Evolutionary conservation across 192 early-diverging fungal species (phyloP), one percentile per base, ranked within the genome.

Genomic region (Phlyctochytrium planicorne): DNA sequence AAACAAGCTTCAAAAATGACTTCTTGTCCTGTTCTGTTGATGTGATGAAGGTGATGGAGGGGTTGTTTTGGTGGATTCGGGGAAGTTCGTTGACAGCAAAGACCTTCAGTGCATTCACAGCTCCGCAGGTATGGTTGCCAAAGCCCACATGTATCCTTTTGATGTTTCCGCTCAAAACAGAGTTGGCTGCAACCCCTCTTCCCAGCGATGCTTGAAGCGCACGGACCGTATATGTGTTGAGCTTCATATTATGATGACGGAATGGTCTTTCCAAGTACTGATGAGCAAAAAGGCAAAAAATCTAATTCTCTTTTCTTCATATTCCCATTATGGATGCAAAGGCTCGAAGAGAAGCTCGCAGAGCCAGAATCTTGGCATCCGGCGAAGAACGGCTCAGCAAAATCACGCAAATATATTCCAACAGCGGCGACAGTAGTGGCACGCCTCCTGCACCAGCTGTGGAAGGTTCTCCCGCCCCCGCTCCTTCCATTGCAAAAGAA

Each of bases 81-180:
- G 40, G 40, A 47, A 47, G 40, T 20, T 47, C 40, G 20, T 47
- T 47, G 10, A 47, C 40, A 14, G 40, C 40, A 47, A 47, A 47
- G 20, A 47, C 40, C 20, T 47, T 6, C 40, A 47, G 40, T 14
- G 6, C 10, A 14, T 20, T 47, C 20, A 20, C 6, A 47, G 40
- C 40, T 6, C 10, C 40, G 20, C 40, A 47, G 20, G 6, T 47
- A 47, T 47, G 10, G 10, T 20, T 20, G 10, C 40, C 40, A 47
- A 47, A 47, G 40, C 20, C 20, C 40, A 47, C 40, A 47, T 47
- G 40, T 47, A 47, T 47, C 40, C 40, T 47, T 47, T 47, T 47
- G 40, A 47, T 6, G 20, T 47, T 47, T 6, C 40, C 40, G n/a
- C n/a, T n/a, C n/a, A n/a, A n/a, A n/a, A n/a, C n/a, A n/a, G n/a